These are phyloP conservation scores for Lycium barbarum DNA, from an alignment of 257 asterid species.

Conservation along the genomic window DNA sequence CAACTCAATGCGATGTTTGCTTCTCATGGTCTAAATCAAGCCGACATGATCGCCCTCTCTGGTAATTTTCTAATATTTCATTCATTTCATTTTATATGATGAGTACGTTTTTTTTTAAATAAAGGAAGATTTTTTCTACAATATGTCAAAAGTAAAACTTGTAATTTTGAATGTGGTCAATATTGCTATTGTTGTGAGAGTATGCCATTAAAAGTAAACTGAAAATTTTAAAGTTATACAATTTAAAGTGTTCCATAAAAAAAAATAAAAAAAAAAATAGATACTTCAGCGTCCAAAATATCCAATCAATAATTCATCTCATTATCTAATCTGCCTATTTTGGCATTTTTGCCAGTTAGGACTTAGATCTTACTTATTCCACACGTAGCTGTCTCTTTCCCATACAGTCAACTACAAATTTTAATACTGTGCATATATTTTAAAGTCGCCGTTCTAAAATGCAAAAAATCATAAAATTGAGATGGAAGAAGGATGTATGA, in stretches of 20 bases:
- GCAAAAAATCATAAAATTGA: too few relatives aligned
- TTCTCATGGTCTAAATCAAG: slow-evolving; percentile 56
- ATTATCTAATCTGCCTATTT: too few relatives aligned
- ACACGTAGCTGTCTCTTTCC: background rate
- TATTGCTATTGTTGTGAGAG: background rate
- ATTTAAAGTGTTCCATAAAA: too few relatives aligned
- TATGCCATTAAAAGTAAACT: too few relatives aligned
- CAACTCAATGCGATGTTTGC: slow-evolving; percentile 72
- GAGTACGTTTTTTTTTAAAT: too few relatives aligned
- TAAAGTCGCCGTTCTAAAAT: too few relatives aligned
- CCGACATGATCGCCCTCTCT: slow-evolving; percentile 86
- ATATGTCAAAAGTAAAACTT: too few relatives aligned
- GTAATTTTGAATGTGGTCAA: background rate
- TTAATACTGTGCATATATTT: background rate
- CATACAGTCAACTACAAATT: background rate
- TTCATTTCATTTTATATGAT: background rate
- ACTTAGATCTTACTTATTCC: background rate
- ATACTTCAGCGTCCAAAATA: too few relatives aligned
- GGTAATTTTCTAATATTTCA: slow-evolving; percentile 40
- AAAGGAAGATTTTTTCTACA: background rate
- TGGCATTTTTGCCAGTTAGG: background rate
- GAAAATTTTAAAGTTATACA: too few relatives aligned
- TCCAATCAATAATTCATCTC: too few relatives aligned
- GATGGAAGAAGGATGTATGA: too few relatives aligned
- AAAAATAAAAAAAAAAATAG: too few relatives aligned